Percentiles rank a stretch among this genome's conserved stretches.
phyloP scores from a whole-genome alignment of 2,329 filamentous ascomycete species.

The Aspergillus terreus region DNA sequence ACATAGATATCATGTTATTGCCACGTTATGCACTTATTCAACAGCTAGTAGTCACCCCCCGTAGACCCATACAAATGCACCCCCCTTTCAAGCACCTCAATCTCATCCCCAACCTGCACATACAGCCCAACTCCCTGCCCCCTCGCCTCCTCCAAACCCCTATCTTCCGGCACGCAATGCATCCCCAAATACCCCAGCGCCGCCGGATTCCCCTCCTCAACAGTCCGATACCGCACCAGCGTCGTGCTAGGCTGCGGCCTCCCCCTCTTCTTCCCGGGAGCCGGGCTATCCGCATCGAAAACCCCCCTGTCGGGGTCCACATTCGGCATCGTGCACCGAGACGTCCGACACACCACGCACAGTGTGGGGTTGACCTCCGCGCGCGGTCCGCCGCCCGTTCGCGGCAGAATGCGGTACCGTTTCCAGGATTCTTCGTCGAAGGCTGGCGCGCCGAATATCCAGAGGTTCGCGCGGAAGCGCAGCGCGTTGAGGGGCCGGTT shows the following conservation, averaged over 20 bases:
- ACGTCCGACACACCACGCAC: conserved; percentile 21
- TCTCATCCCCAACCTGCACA: conserved; percentile 17
- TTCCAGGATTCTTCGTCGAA: conserved; percentile 22
- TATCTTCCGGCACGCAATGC: conserved; percentile 22
- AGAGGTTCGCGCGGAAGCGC: conserved; percentile 21
- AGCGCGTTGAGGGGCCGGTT: conserved; percentile 19
- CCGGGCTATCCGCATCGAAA: conserved; percentile 16
- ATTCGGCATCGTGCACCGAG: conserved; percentile 21
- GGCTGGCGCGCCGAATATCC: conserved; percentile 13
- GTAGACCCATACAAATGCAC: conserved; percentile 20
- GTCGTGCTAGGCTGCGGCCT: conserved; percentile 20
- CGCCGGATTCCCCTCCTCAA: conserved; percentile 15
- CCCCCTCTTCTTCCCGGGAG: conserved; percentile 14
- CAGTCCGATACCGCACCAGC: conserved; percentile 14
- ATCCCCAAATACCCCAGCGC: conserved; percentile 21
- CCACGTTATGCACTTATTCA: too few relatives aligned
- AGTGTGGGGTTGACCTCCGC: conserved; percentile 11
- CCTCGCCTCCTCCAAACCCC: conserved; percentile 10
- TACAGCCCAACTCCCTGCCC: conserved; percentile 9
- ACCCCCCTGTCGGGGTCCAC: conserved; percentile 15
- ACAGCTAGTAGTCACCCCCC: conserved; percentile 14
- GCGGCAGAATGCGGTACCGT: conserved; percentile 14
- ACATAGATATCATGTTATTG: too few relatives aligned
- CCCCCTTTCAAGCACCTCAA: conserved; percentile 18
- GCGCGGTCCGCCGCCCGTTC: neutral